Evolutionary conservation across 108 stramenopile genomes (phyloP).

Genomic region (Poteriospumella lacustris): DNA sequence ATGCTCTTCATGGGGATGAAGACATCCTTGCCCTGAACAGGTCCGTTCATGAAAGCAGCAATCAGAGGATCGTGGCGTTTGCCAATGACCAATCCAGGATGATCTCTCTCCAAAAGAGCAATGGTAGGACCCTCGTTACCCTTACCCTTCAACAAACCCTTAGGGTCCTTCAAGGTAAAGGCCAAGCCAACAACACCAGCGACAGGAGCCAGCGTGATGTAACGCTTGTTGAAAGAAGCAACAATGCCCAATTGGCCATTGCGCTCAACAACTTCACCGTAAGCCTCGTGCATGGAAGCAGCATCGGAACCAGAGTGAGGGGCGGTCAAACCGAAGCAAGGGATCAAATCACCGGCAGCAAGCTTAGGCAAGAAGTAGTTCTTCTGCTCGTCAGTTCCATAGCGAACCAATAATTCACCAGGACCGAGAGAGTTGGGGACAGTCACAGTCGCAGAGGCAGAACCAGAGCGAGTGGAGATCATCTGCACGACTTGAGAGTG

Average conservation of each 20-base stretch:
- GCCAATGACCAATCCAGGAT: slow-evolving; percentile 83
- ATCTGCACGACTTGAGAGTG: slow-evolving; percentile 82
- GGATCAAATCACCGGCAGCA: slow-evolving; percentile 89
- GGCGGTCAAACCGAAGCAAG: slow-evolving; percentile 96
- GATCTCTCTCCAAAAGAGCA: slow-evolving; percentile 85
- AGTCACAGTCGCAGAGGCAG: slow-evolving; percentile 71
- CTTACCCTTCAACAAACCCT: slow-evolving; percentile 75
- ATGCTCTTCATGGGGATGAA: slow-evolving; percentile 93
- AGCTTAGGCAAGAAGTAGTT: slow-evolving; percentile 84
- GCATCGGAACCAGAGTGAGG: slow-evolving; percentile 90
- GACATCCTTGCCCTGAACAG: slow-evolving; percentile 93
- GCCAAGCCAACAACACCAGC: slow-evolving; percentile 93
- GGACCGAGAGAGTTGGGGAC: slow-evolving; percentile 96
- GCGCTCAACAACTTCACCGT: slow-evolving; percentile 76
- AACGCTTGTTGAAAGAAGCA: slow-evolving; percentile 93
- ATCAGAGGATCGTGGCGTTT: slow-evolving; percentile 69
- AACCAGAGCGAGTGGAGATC: slow-evolving; percentile 57
- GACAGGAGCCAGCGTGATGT: slow-evolving; percentile 95
- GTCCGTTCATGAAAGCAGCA: slow-evolving; percentile 92
- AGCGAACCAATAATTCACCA: slow-evolving; percentile 85
- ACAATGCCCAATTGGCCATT: slow-evolving; percentile 86
- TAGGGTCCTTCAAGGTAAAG: slow-evolving; percentile 82
- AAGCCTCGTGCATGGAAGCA: slow-evolving; percentile 79
- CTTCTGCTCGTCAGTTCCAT: slow-evolving; percentile 87
- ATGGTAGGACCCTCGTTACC: slow-evolving; percentile 90